Base-by-base conservation (phyloP, 78 protist species). In the Dictyostelium firmibasis region DNA sequence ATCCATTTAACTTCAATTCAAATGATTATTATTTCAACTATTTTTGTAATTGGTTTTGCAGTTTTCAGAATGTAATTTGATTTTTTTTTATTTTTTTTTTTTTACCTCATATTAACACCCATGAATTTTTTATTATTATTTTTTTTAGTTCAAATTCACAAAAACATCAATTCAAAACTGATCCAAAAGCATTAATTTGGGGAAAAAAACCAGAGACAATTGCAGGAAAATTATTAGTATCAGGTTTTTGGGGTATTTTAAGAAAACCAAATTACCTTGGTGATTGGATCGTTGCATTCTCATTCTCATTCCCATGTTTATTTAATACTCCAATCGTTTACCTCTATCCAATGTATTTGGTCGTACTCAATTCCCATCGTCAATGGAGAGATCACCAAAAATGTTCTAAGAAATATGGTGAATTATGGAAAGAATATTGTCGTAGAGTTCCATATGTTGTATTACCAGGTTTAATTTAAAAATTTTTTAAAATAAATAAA, bases 181-280 rank as follows among this genome's bases (percentile, higher is more conserved):
- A 76, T 76, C 82, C 82, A 76, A 76, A 76, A 76, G 57, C 82
- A 27, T 76, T 76, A 41, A 76, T 76, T 76, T 76, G 82, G 82
- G 82, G 82, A 38, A 76, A 76, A 41, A 76, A 76, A 76, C 82
- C 82, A 41, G 82, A 38, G 18, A 76, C 82, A 8, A 76, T 76
- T 76, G 82, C 43, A 13, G 82, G 82, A 6, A 76, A 38, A 41
- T 38, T 76, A 38, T 76, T 76, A 38, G 82, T 76, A 27, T 76
- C 82, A 38, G 82, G 82, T 36, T 76, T 76, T 44, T 76, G 82
- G 82, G 82, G 82, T 76, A 76, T 76, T 76, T 76, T 76, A 41
- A 76, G 82, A 76, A 76, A 76, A 41, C 82, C 82, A 76, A 76
- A 76, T 76, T 76, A 76, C 7, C 53, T 76, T 36, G 82, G 82